Evolutionary conservation across 371 early-diverging fungal genomes (phyloP), one percentile per base, ranked within the genome.

Genomic region (Vairimorpha apis): DNA sequence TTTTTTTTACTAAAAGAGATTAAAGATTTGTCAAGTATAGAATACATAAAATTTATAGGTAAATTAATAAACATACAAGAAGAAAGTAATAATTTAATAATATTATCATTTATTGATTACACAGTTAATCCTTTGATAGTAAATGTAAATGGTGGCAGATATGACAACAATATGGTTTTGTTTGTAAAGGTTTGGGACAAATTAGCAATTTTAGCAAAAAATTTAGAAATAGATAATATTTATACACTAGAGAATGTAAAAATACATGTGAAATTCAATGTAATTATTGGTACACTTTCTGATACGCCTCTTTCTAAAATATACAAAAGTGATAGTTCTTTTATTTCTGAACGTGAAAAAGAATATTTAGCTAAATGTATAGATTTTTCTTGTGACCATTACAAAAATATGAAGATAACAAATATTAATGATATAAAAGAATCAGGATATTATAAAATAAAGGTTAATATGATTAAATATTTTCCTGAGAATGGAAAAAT

Each of bases 121-220:
- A 58, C 58, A 18, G 29, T 2, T 13, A 68, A 68, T 44, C 29
- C 33, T 10, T 8, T 1, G 0, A 49, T 68, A 33, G 23, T 56
- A 38, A 44, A 37, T 21, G 3, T n/a, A 1, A 51, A 51, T 37
- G 13, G 14, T 2, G 55, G 5, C 5, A 14, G 18, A 8, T 64
- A 60, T 38, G 18, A 41, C 5, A 59, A 49, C 43, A 58, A 64
- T 38, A 70, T 70, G 71, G 64, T 70, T 3, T 35, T 70, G 45
- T 49, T 38, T 62, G 62, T 70, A 23, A 62, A 49, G 49, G 51
- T 51, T 32, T 70, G 71, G 71, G 71, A 63, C n/a, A 37, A 49
- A 12, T 45, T 63, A 43, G n/a, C 71, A 12, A n/a, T 8, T 1
- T 12, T 14, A 51, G 62, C 71, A n/a, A 27, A 38, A 8, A 33